Evolutionary conservation across 2,329 filamentous ascomycete genomes (phyloP), one percentile per base, ranked within the genome.

Genomic region (Trichocomaceae sp.): DNA sequence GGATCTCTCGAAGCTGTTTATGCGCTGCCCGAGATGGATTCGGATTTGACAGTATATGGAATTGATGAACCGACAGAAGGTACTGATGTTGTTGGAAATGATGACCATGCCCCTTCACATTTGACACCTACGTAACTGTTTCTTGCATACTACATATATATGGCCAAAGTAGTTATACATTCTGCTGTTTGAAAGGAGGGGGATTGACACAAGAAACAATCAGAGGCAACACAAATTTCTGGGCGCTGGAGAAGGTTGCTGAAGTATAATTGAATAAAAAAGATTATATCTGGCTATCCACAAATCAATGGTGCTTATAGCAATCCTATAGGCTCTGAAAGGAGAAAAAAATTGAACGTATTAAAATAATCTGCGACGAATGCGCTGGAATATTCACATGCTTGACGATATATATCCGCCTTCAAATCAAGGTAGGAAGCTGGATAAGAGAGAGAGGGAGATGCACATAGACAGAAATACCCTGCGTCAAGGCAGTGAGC

Each of bases 31-130:
- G 23, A 37, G 13, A 61, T 62, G 61, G 37, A 42, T 31, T 50
- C 49, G 23, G 59, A 64, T 47, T 50, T 64, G 31, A 54, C 17
- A 15, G 50, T 58, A 41, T 64, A 64, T 23, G 50, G 57, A 5
- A 47, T 56, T 37, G 50, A 46, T 23, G 54, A 56, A 13, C 48
- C 17, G 44, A 15, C 5, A 35, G 13, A 35, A 13, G 13, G 12
- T 3, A 35, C 10, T 35, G 12, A 13, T 8, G 9, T 35, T 35
- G 5, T 15, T 13, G 2, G 5, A 35, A 35, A 15, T 15, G 3
- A 9, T 35, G 31, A 8, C 37, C 15, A 41, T 15, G 37, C 35
- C 19, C 7, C 3, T 39, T 39, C 35, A 39, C n/a, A 8, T 6
- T 39, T 8, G 35, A 37, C n/a, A 37, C 33, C 12, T 26, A 26